Evolutionary conservation across 208 protist genomes (phyloP).

Genomic region (Histomonas meleagridis): DNA sequence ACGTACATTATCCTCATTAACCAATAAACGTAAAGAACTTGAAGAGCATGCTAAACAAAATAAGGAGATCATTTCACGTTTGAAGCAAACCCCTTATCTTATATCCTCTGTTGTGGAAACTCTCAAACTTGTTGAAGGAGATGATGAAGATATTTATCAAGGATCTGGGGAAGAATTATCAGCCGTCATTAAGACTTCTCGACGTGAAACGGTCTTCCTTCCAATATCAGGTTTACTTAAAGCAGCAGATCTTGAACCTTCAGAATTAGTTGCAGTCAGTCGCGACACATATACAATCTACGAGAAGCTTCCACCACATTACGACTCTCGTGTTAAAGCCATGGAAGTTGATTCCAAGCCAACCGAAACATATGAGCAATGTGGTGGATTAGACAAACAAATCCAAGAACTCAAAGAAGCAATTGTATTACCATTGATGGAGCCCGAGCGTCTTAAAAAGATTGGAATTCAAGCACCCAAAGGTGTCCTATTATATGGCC

Average conservation of each 20-base stretch:
- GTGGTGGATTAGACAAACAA: slow-evolving; percentile 98
- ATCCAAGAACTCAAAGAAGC: slow-evolving; percentile 93
- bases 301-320: slow-evolving; percentile 94
- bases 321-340: slow-evolving; percentile 92
- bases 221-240: slow-evolving; percentile 94
- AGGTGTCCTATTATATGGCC: slow-evolving; percentile 78
- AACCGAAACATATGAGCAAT: slow-evolving; percentile 92
- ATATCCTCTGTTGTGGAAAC: slow-evolving; percentile 77
- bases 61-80: slow-evolving; percentile 74
- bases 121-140: slow-evolving; percentile 52
- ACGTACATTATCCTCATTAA: background rate
- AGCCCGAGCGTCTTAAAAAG: slow-evolving; percentile 87
- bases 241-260: slow-evolving; percentile 75
- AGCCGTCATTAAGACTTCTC: slow-evolving; percentile 91
- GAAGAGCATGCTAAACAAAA: slow-evolving; percentile 52
- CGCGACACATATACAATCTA: slow-evolving; percentile 99
- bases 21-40: background rate
- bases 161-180: slow-evolving; percentile 72
- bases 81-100: slow-evolving; percentile 76
- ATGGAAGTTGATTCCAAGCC: slow-evolving; percentile 93
- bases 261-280: slow-evolving; percentile 98
- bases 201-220: slow-evolving; percentile 92
- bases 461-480: slow-evolving; percentile 97
- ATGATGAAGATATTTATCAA: slow-evolving; percentile 60
- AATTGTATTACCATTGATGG: slow-evolving; percentile 94